Conservation (phyloP, 768 basidiomycete genomes). For the Termitomyces sp. region DNA sequence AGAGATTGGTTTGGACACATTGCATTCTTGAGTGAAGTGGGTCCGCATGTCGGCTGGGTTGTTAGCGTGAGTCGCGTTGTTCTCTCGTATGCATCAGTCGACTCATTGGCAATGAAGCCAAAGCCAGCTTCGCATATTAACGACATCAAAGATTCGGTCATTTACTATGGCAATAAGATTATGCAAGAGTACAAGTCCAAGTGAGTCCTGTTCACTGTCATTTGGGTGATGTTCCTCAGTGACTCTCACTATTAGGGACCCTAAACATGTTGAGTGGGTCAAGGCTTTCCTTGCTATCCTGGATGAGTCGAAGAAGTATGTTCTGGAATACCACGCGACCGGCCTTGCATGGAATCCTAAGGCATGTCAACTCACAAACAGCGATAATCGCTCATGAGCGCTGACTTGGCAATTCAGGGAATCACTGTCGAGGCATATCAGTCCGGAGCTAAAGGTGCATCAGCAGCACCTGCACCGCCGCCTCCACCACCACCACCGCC, state of each 20-base stretch:
- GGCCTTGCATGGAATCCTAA: slow-evolving; percentile 88
- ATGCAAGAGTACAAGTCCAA: slow-evolving; percentile 93
- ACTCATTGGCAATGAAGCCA: slow-evolving; percentile 40
- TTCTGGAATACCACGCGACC: slow-evolving; percentile 81
- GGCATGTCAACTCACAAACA: slow-evolving; percentile 36
- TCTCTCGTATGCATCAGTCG: background rate
- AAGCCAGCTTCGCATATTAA: slow-evolving; percentile 80
- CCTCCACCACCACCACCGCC: slow-evolving; percentile 58
- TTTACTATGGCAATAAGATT: slow-evolving; percentile 87
- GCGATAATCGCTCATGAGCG: background rate
- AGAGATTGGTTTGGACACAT: slow-evolving; percentile 84
- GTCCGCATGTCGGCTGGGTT: slow-evolving; percentile 85
- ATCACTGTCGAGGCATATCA: slow-evolving; percentile 55
- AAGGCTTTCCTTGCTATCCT: slow-evolving; percentile 66
- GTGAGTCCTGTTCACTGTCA: slow-evolving; percentile 42
- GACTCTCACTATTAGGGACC: slow-evolving; percentile 52
- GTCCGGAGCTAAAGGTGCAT: slow-evolving; percentile 23
- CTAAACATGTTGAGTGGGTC: slow-evolving; percentile 88
- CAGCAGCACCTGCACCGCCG: slow-evolving; percentile 50
- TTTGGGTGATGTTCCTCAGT: slow-evolving; percentile 9
- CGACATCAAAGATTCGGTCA: slow-evolving; percentile 82
- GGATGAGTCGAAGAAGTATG: slow-evolving; percentile 79
- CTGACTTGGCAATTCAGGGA: slow-evolving; percentile 40
- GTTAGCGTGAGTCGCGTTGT: slow-evolving; percentile 55
- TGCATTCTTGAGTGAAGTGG: slow-evolving; percentile 79